These are phyloP conservation scores for Aureobasidium namibiae DNA, from an alignment of 2,329 filamentous ascomycete genomes.

Conservation along the genomic window DNA sequence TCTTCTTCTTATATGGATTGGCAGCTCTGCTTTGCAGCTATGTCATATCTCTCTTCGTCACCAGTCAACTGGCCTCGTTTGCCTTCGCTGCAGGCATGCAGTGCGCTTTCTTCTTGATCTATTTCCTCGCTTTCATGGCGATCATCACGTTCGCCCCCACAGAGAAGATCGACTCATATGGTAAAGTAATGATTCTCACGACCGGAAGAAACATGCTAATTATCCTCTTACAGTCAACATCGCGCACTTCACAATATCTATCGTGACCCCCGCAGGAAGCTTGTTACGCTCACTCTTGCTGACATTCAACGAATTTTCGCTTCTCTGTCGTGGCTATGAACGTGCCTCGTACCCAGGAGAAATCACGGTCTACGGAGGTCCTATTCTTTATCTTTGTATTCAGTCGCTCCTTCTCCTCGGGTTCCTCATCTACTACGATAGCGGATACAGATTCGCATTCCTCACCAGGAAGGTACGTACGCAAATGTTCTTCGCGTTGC, in stretches of 20 bases:
- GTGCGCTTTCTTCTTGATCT: constrained; percentile 44
- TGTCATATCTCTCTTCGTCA: constrained; percentile 69
- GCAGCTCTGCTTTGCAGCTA: constrained; percentile 71
- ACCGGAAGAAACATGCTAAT: too few relatives aligned
- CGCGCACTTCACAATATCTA: constrained; percentile 66
- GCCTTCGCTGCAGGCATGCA: constrained; percentile 74
- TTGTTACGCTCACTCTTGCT: constrained; percentile 67
- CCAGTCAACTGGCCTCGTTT: constrained; percentile 74
- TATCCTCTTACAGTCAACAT: constrained; percentile 42
- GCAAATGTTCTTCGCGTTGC: background rate
- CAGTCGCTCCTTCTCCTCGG: constrained; percentile 65
- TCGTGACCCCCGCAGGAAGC: constrained; percentile 69
- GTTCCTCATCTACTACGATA: constrained; percentile 71
- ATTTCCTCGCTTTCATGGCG: constrained; percentile 36
- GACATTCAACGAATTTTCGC: constrained; percentile 73
- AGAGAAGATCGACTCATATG: constrained; percentile 55
- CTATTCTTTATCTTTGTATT: constrained; percentile 71
- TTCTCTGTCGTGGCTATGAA: constrained; percentile 59
- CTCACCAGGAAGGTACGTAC: constrained; percentile 35
- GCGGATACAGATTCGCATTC: constrained; percentile 54
- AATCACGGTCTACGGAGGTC: constrained; percentile 70
- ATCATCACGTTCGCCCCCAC: constrained; percentile 58
- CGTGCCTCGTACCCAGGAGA: constrained; percentile 61
- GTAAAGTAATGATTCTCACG: too few relatives aligned
- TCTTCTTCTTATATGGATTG: constrained; percentile 74